A percentile compares a stretch with the other conserved stretches of the same genome.
Conservation (phyloP, 352 stramenopile genomes). For the Pythium inflatum region DNA sequence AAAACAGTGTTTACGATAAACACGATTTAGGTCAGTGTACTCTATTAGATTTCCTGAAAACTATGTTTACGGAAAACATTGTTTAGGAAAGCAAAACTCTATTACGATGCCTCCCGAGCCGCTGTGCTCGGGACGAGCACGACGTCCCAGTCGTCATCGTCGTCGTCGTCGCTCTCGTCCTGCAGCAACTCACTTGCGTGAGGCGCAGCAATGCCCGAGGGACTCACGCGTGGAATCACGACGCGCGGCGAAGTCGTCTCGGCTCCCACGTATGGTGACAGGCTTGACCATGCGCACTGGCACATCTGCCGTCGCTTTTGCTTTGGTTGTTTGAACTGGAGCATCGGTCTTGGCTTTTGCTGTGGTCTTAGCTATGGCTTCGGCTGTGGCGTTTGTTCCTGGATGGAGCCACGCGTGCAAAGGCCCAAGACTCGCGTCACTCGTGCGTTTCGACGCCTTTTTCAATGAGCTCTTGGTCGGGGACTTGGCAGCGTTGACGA, state of each 20-base stretch:
- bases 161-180: neutral
- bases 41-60: too few species aligned
- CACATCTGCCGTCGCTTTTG: too few species aligned
- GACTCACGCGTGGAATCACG: neutral
- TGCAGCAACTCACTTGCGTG: too few species aligned
- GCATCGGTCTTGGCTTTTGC: neutral
- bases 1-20: neutral
- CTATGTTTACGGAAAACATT: slow-evolving; percentile 3
- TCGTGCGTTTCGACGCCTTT: neutral
- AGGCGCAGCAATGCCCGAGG: neutral
- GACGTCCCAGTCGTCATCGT: slow-evolving; percentile 18
- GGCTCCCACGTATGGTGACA: neutral
- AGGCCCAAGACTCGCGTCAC: neutral
- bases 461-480: too few species aligned
- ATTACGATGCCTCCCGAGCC: neutral
- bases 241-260: neutral
- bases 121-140: slow-evolving; percentile 12
- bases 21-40: too few species aligned
- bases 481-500: too few species aligned
- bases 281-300: neutral
- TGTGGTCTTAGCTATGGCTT: too few species aligned
- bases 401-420: neutral
- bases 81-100: too few species aligned
- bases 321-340: too few species aligned
- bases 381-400: neutral